Conservation (phyloP, 148 eudicot genomes). For the Euryodendron excelsum region DNA sequence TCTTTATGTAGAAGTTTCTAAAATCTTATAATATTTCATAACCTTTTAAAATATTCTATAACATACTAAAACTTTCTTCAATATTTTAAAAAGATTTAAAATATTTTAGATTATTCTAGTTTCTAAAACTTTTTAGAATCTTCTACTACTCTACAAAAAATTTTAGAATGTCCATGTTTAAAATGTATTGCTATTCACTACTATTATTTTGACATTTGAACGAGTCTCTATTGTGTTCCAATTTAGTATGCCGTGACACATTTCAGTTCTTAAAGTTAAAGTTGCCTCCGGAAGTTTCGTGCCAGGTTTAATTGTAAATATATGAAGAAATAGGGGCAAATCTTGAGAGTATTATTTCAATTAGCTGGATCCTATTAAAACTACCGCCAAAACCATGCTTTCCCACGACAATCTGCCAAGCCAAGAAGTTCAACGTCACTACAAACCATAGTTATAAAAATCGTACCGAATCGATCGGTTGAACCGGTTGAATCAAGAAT, state of each 20-base stretch:
- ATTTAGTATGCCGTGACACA: not conserved
- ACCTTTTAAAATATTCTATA: too few species aligned
- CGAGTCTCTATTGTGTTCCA: not conserved
- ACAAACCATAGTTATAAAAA: not conserved
- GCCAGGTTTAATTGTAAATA: not conserved
- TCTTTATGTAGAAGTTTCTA: too few species aligned
- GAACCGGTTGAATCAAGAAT: too few species aligned
- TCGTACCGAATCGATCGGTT: too few species aligned
- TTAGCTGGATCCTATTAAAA: not conserved
- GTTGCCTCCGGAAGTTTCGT: too few species aligned
- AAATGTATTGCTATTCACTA: not conserved
- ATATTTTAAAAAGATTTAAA: too few species aligned
- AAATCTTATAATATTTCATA: too few species aligned
- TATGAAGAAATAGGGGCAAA: not conserved
- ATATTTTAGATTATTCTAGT: too few species aligned
- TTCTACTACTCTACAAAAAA: too few species aligned
- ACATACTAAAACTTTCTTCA: not conserved
- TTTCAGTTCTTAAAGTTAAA: too few species aligned
- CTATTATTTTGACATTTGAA: not conserved
- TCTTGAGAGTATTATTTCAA: too few species aligned
- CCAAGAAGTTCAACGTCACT: not conserved
- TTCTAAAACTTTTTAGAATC: not conserved
- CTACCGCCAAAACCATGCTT: not conserved
- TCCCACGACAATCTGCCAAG: not conserved
- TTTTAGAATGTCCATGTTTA: too few species aligned